Conservation (phyloP, 2,329 filamentous ascomycete genomes). For the Fusarium graminum region DNA sequence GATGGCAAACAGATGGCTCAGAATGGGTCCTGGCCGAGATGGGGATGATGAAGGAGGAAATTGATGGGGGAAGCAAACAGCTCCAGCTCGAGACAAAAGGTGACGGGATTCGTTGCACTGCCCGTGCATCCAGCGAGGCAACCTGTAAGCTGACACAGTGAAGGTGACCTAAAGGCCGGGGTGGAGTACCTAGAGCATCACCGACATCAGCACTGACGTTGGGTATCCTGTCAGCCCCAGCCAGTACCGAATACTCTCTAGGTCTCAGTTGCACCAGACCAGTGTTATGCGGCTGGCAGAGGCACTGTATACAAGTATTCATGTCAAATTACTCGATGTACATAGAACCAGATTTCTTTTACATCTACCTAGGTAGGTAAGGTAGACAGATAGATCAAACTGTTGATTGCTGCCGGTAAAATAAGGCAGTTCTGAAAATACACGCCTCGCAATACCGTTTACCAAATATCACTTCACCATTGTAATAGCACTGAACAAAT, state of each 20-base stretch:
- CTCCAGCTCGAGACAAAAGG: constrained; percentile 23
- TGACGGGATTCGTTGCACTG: constrained; percentile 21
- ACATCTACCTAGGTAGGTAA: too few species aligned
- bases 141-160: constrained; percentile 10
- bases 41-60: constrained; percentile 39
- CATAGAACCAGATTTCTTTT: too few species aligned
- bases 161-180: background rate
- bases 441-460: too few species aligned
- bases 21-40: constrained; percentile 33
- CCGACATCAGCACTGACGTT: background rate
- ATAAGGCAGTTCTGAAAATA: too few species aligned
- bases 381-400: too few species aligned
- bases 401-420: too few species aligned
- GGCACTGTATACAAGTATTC: background rate
- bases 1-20: constrained; percentile 37
- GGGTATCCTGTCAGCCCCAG: too few species aligned
- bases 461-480: too few species aligned
- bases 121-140: constrained; percentile 43
- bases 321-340: background rate
- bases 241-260: too few species aligned
- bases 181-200: background rate
- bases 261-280: background rate
- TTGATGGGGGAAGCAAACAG: constrained; percentile 36
- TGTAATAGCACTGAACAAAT: too few species aligned
- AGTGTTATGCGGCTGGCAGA: background rate